Conservation (phyloP, 2,329 filamentous ascomycete genomes). For the Pseudogymnoascus sp. region DNA sequence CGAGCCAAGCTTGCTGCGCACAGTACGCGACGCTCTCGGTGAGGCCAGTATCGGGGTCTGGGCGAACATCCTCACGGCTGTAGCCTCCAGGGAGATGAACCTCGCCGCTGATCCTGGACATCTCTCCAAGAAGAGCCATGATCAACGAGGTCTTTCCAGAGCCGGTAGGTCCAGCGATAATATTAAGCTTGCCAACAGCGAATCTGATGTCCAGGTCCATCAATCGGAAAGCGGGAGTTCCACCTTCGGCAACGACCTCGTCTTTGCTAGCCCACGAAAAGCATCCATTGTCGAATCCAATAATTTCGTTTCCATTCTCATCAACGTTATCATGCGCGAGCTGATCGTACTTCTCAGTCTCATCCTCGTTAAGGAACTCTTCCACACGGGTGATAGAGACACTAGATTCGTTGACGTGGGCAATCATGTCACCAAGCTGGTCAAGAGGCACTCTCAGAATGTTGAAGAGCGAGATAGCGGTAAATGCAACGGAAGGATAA, state of each 20-base stretch:
- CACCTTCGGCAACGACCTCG: slow-evolving; percentile 50
- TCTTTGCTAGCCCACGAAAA: slow-evolving; percentile 80
- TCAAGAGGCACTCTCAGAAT: slow-evolving; percentile 88
- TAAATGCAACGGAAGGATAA: slow-evolving; percentile 90
- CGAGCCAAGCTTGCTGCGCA: slow-evolving; percentile 92
- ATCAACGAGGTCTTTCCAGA: slow-evolving; percentile 92
- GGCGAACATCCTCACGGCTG: slow-evolving; percentile 75
- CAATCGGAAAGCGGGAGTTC: slow-evolving; percentile 68
- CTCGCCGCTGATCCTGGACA: slow-evolving; percentile 74
- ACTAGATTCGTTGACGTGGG: slow-evolving; percentile 94
- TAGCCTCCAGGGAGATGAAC: slow-evolving; percentile 80
- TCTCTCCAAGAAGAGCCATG: slow-evolving; percentile 94
- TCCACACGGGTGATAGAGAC: slow-evolving; percentile 96
- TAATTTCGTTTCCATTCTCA: slow-evolving; percentile 61
- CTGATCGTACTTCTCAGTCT: slow-evolving; percentile 92
- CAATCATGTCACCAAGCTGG: slow-evolving; percentile 96
- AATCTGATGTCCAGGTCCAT: slow-evolving; percentile 81
- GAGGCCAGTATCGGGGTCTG: slow-evolving; percentile 75
- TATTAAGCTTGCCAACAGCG: slow-evolving; percentile 76
- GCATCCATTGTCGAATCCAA: slow-evolving; percentile 78
- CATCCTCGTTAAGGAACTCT: slow-evolving; percentile 84
- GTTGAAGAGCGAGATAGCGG: slow-evolving; percentile 90
- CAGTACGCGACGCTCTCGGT: slow-evolving; percentile 94
- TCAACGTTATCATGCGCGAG: slow-evolving; percentile 64
- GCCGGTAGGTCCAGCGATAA: slow-evolving; percentile 87